Evolutionary conservation across 176 grass and related monocot species (phyloP), one percentile per base, ranked within the genome.

Genomic region (Phoenix roebelenii): DNA sequence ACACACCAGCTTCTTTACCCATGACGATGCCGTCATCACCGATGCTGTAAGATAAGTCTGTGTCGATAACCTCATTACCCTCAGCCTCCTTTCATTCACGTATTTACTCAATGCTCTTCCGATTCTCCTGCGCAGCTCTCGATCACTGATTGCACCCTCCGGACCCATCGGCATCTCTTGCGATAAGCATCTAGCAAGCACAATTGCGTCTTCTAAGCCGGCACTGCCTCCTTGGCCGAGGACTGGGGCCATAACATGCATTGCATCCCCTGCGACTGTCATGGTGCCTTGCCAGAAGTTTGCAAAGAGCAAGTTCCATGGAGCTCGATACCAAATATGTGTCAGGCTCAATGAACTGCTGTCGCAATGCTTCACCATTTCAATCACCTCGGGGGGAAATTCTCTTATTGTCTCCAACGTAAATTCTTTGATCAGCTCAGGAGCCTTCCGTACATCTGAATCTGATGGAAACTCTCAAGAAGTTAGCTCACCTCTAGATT

Each of bases 201-300:
- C 83, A 5, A 91, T 0, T 0, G 65, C 69, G 17, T 86, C 76
- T 55, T 91, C 83, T 0, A 86, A 48, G 5, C 64, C 58, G 0
- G 73, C 23, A 0, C 64, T 59, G 7, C 83, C 87, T 1, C 87
- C 87, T 65, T 91, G 79, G 60, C 83, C 72, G 2, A 83, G 57
- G 72, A 75, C 83, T 16, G 72, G 65, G 0, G 79, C 79, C 76
- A 80, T 83, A n/a, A 25, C 72, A 49, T 91, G 87, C 79, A 86
- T 80, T 3, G 88, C 76, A 52, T 86, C 83, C 3, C 88, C 79
- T 4, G 79, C 83, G 5, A 91, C 62, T 0, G 72, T 69, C 60
- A 74, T 74, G 15, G 59, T 64, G 56, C 82, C 78, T 54, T 22
- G 76, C 22, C 44, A 28, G 7, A 83, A 77, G 17, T 53, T 39